A percentile compares a stretch with the other conserved stretches of the same genome.
phyloP scores from a whole-genome alignment of 805 yeast species.

The Candida arabinofermentans region DNA sequence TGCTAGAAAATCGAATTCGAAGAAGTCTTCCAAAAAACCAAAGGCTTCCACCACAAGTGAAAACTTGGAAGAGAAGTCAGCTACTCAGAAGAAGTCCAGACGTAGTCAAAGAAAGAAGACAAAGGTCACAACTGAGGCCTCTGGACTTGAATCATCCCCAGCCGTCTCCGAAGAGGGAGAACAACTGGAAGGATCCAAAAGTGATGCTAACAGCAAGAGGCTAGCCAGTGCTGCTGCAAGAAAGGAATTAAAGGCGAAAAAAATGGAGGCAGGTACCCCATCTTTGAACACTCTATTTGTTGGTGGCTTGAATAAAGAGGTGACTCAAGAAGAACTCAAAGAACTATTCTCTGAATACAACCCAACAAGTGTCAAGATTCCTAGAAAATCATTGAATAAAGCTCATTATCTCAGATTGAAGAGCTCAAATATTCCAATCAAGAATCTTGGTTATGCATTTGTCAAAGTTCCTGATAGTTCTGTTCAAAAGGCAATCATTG shows the following conservation, averaged over 20 bases:
- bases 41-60: no score
- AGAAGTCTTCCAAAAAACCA: no score
- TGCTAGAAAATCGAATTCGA: constrained; percentile 35
- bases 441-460: constrained; percentile 64
- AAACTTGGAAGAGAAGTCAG: constrained; percentile 3
- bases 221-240: constrained; percentile 13
- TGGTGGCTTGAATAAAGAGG: constrained; percentile 53
- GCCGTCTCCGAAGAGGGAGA: not conserved
- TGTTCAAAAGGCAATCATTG: constrained; percentile 46
- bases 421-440: constrained; percentile 42
- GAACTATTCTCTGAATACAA: constrained; percentile 44
- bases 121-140: no score
- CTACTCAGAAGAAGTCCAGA: constrained; percentile 5
- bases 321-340: constrained; percentile 42
- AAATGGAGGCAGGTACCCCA: constrained; percentile 45
- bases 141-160: no score
- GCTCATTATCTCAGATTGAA: constrained; percentile 40
- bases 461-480: constrained; percentile 48
- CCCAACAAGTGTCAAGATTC: constrained; percentile 59
- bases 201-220: not conserved
- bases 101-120: not conserved
- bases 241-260: constrained; percentile 24
- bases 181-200: no score
- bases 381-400: constrained; percentile 45
- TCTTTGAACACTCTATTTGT: constrained; percentile 59